Evolutionary conservation across 2,329 filamentous ascomycete genomes (phyloP).

Genomic region (Diaporthe sp.): DNA sequence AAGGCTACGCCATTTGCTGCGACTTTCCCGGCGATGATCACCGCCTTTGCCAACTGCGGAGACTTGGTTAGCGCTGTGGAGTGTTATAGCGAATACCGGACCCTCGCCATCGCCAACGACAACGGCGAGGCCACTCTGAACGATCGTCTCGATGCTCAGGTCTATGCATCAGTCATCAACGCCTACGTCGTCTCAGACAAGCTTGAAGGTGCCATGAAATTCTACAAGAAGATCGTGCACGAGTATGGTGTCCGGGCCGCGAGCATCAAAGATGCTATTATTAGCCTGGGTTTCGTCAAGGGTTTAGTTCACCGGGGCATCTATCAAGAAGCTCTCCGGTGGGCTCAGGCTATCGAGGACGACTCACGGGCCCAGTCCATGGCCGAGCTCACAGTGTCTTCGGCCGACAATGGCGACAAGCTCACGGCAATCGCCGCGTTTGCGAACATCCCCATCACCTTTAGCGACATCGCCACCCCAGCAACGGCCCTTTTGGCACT

Average conservation of each 20-base stretch:
- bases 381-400: conserved; percentile 79
- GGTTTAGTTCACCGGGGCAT: conserved; percentile 79
- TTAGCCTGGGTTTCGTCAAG: conserved; percentile 82
- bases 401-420: conserved; percentile 84
- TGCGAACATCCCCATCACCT: conserved; percentile 66
- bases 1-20: conserved; percentile 81
- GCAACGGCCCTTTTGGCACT: conserved; percentile 89
- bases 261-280: conserved; percentile 78
- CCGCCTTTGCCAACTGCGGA: conserved; percentile 86
- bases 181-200: conserved; percentile 89
- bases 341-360: conserved; percentile 75
- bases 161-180: conserved; percentile 93
- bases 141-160: conserved; percentile 82
- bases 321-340: conserved; percentile 79
- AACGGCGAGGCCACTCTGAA: conserved; percentile 77
- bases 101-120: conserved; percentile 87
- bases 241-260: conserved; percentile 70
- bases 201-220: conserved; percentile 84
- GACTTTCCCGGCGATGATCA: conserved; percentile 94
- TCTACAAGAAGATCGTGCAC: conserved; percentile 83
- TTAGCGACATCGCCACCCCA: conserved; percentile 66
- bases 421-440: conserved; percentile 78
- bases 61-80: conserved; percentile 91
- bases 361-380: conserved; percentile 74
- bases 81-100: conserved; percentile 95